Percentiles rank a stretch among this genome's conserved stretches.
phyloP scores from a whole-genome alignment of 495 filamentous ascomycete species.

The Penicillium odoratum region DNA sequence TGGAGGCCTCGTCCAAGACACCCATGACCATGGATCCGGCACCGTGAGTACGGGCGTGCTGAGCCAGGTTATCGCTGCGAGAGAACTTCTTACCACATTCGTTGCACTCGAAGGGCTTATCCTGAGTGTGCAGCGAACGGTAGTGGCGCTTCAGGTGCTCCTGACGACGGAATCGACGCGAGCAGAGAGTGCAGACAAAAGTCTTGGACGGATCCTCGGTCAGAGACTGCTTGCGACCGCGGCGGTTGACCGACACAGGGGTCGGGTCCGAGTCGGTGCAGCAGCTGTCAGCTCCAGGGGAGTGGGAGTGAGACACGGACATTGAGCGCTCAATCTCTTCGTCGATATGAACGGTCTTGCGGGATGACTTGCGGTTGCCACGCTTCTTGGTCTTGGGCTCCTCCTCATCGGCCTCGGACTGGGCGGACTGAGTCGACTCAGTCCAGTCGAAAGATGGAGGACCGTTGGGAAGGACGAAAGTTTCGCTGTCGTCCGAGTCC shows the following conservation, averaged over 20 bases:
- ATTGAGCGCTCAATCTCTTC: constrained; percentile 33
- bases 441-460: constrained; percentile 42
- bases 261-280: constrained; percentile 39
- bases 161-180: constrained; percentile 94
- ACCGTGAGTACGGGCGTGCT: constrained; percentile 94
- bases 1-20: constrained; percentile 65
- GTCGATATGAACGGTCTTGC: constrained; percentile 49
- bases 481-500: constrained; percentile 65
- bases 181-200: constrained; percentile 94
- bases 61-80: constrained; percentile 92
- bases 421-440: constrained; percentile 28
- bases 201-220: constrained; percentile 99
- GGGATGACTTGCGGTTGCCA: constrained; percentile 39
- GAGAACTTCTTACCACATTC: constrained; percentile 99
- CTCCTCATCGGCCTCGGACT: constrained; percentile 29
- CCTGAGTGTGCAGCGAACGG: constrained; percentile 94
- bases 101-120: constrained; percentile 96
- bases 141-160: constrained; percentile 99
- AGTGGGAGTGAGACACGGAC: constrained; percentile 16
- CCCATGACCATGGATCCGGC: constrained; percentile 87
- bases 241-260: constrained; percentile 76
- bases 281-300: constrained; percentile 12
- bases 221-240: constrained; percentile 96
- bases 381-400: constrained; percentile 65
- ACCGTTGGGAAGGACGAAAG: constrained; percentile 55